phyloP scores from a whole-genome alignment of 2,329 filamentous ascomycete genomes.

The Venturia effusa region DNA sequence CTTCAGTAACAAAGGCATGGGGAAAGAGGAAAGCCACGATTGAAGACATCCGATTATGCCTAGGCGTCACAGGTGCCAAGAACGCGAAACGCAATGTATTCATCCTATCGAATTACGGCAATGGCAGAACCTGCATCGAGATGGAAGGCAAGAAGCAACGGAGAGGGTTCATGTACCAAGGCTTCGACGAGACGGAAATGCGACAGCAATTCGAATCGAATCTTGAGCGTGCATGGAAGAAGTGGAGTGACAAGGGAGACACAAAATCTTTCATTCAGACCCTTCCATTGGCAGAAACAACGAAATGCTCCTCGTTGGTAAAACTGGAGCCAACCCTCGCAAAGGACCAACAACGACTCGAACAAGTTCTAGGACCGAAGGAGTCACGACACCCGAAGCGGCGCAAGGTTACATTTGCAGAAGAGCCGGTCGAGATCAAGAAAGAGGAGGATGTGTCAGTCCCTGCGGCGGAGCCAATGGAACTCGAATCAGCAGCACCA shows the following conservation, averaged over 20 bases:
- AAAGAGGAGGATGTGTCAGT: not conserved
- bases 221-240: constrained; percentile 35
- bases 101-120: constrained; percentile 32
- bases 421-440: not conserved
- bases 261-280: constrained; percentile 24
- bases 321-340: constrained; percentile 22
- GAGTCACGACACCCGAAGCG: constrained; percentile 21
- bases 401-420: not conserved
- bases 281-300: constrained; percentile 25
- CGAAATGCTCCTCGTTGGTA: constrained; percentile 26
- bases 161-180: constrained; percentile 16
- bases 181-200: constrained; percentile 35
- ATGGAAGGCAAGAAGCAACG: constrained; percentile 21
- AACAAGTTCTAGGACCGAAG: constrained; percentile 52
- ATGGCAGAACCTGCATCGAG: constrained; percentile 32
- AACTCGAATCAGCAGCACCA: not conserved
- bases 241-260: constrained; percentile 24
- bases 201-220: constrained; percentile 40
- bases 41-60: constrained; percentile 34
- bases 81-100: constrained; percentile 23
- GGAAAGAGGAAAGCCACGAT: constrained; percentile 34
- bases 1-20: constrained; percentile 33
- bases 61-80: constrained; percentile 27
- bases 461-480: not conserved
- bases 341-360: constrained; percentile 53